phyloP scores from a whole-genome alignment of 1,284 basidiomycete genomes.

The Bondarzewia mesenterica region DNA sequence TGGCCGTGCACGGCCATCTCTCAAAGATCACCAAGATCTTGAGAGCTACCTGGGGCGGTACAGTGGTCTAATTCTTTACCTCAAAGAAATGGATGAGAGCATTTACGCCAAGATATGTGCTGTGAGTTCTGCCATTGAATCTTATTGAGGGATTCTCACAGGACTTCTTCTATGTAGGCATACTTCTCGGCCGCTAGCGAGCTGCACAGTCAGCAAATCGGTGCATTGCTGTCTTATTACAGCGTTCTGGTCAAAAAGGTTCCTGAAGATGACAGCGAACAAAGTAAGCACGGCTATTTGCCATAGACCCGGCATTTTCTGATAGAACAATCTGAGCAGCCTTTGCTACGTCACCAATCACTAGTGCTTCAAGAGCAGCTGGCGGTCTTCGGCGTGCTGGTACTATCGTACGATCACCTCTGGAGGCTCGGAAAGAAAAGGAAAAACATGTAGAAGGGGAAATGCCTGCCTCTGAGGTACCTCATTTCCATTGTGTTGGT shows the following conservation, averaged over 20 bases:
- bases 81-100: slow-evolving; percentile 91
- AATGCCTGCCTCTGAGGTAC: slow-evolving; percentile 60
- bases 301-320: not conserved
- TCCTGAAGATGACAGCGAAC: slow-evolving; percentile 63
- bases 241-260: slow-evolving; percentile 57
- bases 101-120: slow-evolving; percentile 82
- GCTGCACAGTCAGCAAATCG: slow-evolving; percentile 76
- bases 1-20: slow-evolving; percentile 34
- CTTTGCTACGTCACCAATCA: slow-evolving; percentile 37
- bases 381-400: slow-evolving; percentile 66
- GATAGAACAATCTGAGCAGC: slow-evolving; percentile 24
- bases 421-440: slow-evolving; percentile 54
- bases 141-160: not conserved
- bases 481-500: slow-evolving; percentile 2
- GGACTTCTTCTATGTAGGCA: slow-evolving; percentile 38
- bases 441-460: slow-evolving; percentile 53
- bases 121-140: slow-evolving; percentile 38
- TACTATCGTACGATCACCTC: slow-evolving; percentile 65
- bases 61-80: slow-evolving; percentile 84
- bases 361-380: slow-evolving; percentile 35
- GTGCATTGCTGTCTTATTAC: slow-evolving; percentile 57
- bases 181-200: slow-evolving; percentile 84
- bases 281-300: slow-evolving; percentile 33
- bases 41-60: slow-evolving; percentile 84
- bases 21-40: slow-evolving; percentile 62